phyloP scores from a whole-genome alignment of 495 filamentous ascomycete genomes.

The Penicillium paxilli region DNA sequence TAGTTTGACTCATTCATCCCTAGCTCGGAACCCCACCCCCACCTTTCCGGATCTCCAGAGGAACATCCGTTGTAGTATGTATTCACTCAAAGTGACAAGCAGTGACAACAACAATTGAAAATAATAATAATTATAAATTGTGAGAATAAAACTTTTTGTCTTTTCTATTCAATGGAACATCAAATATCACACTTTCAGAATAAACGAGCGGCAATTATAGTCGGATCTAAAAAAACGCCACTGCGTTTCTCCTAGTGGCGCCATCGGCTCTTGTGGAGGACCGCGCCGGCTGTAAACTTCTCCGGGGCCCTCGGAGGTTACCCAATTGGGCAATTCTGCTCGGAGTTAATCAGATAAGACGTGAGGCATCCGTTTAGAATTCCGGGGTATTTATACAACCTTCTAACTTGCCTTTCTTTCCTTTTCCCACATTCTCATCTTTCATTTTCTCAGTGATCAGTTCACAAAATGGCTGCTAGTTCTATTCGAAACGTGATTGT shows the following conservation, averaged over 20 bases:
- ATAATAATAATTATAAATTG: too few relatives aligned
- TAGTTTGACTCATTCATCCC: too few relatives aligned
- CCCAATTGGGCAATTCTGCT: constrained; percentile 5
- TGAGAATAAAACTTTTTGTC: too few relatives aligned
- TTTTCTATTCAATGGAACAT: too few relatives aligned
- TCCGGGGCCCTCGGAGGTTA: constrained; percentile 16
- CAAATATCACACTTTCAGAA: too few relatives aligned
- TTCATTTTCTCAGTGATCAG: neutral
- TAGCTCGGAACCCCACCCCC: too few relatives aligned
- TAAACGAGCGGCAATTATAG: neutral
- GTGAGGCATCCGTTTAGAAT: constrained; percentile 4
- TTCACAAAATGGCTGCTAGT: constrained; percentile 18
- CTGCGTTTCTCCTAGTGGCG: constrained; percentile 7
- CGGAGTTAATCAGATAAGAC: constrained; percentile 29
- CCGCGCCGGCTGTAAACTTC: constrained; percentile 13
- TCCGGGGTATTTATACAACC: constrained; percentile 1
- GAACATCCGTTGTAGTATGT: too few relatives aligned
- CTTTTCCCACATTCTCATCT: neutral
- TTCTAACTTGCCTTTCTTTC: neutral
- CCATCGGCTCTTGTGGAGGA: constrained; percentile 9
- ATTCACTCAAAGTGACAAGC: too few relatives aligned
- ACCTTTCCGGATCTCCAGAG: too few relatives aligned
- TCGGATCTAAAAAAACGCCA: neutral
- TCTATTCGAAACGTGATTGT: constrained; percentile 41
- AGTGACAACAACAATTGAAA: too few relatives aligned